Percentiles rank a stretch among this genome's conserved stretches.
Evolutionary conservation across 768 basidiomycete species (phyloP).

Genomic region (Arthromyces matolae): DNA sequence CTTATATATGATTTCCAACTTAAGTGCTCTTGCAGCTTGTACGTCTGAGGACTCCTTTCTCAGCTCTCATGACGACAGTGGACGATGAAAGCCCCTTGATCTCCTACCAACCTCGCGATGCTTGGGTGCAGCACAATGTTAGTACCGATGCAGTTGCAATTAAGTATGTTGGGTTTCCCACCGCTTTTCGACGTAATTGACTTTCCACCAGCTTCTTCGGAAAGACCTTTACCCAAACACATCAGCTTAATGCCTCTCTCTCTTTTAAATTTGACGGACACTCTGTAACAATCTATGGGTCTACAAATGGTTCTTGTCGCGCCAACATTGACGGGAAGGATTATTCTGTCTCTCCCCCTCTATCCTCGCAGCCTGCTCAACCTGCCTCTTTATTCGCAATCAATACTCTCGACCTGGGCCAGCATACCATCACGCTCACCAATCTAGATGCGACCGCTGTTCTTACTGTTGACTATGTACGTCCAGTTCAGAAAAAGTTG

Average conservation of each 20-base stretch:
- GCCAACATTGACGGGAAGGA: constrained; percentile 3
- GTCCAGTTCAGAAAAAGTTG: background rate
- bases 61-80: background rate
- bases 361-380: background rate
- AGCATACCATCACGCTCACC: constrained; percentile 1
- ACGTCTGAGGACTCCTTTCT: background rate
- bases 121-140: constrained; percentile 6
- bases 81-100: constrained; percentile 7
- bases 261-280: constrained; percentile 3
- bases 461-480: constrained; percentile 4
- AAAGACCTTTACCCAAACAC: constrained; percentile 1
- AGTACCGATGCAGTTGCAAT: constrained; percentile 1
- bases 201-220: constrained; percentile 8
- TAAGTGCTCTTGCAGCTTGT: no score
- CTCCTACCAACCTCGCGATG: constrained; percentile 1
- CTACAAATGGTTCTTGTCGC: constrained; percentile 1
- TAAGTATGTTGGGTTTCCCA: constrained; percentile 1
- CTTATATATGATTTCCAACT: no score
- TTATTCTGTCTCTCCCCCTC: background rate
- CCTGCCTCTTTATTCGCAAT: background rate
- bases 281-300: background rate
- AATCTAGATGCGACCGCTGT: background rate
- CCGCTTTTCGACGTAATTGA: no score
- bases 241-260: background rate
- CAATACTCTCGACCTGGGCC: background rate